Conservation (phyloP, 257 asterid species). For the Primulina eburnea region DNA sequence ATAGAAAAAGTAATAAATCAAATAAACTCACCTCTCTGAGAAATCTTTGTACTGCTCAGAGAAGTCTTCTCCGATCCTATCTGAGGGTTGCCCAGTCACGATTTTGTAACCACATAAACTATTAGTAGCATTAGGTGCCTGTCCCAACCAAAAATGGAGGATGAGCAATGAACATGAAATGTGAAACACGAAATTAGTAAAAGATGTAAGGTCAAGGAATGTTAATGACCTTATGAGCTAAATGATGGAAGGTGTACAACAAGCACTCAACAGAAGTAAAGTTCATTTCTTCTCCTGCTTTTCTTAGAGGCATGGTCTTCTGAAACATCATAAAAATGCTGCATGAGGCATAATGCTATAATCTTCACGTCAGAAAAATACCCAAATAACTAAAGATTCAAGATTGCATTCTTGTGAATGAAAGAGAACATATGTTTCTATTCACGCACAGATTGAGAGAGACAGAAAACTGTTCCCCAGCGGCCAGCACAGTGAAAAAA, state of each 20-base stretch:
- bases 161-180: conserved; percentile 20
- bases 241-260: conserved; percentile 79
- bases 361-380: not conserved
- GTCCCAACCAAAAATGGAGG: conserved; percentile 30
- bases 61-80: conserved; percentile 97
- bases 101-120: conserved; percentile 89
- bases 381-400: conserved; percentile 15
- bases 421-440: not conserved
- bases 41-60: conserved; percentile 69
- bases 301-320: conserved; percentile 81
- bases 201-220: conserved; percentile 25
- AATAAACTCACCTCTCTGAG: conserved; percentile 61
- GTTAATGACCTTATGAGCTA: conserved; percentile 69
- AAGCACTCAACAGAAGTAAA: conserved; percentile 87
- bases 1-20: not conserved
- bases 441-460: no score
- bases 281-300: conserved; percentile 85
- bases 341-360: conserved; percentile 4
- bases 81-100: conserved; percentile 98
- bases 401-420: not conserved
- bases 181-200: conserved; percentile 16
- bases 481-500: not conserved
- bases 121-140: conserved; percentile 94
- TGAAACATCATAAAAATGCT: conserved; percentile 34
- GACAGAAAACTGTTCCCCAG: not conserved